Conservation (phyloP, 371 early-diverging fungal genomes). For the Rhizopus arrhizus region DNA sequence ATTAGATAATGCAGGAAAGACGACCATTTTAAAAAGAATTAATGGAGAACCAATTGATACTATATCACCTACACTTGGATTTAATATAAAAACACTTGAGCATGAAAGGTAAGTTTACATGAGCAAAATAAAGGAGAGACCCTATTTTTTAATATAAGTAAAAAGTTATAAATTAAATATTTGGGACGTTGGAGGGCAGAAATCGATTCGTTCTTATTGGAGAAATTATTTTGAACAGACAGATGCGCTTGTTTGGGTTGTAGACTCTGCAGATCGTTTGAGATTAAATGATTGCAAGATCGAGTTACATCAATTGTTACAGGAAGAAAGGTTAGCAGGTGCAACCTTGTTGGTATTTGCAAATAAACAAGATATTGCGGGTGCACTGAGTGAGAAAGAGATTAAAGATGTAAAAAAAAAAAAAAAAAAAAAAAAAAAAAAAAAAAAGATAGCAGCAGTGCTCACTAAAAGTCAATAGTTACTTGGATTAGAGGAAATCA, state of each 20-base stretch:
- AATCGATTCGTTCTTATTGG: constrained; percentile 97
- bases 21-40: constrained; percentile 94
- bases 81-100: constrained; percentile 93
- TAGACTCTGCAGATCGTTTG: constrained; percentile 91
- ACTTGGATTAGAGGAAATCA: constrained; percentile 73
- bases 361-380: constrained; percentile 94
- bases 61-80: constrained; percentile 98
- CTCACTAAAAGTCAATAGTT: constrained; percentile 41
- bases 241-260: constrained; percentile 98
- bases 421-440: background rate
- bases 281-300: constrained; percentile 79
- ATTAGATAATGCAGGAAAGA: constrained; percentile 99
- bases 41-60: constrained; percentile 88
- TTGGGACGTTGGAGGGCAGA: constrained; percentile 99
- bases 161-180: constrained; percentile 43
- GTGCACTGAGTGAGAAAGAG: constrained; percentile 74
- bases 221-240: constrained; percentile 99
- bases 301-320: constrained; percentile 78
- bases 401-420: constrained; percentile 63
- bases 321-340: constrained; percentile 92
- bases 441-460: background rate
- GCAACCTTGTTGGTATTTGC: constrained; percentile 93
- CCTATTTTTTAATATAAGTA: background rate
- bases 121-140: background rate
- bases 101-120: constrained; percentile 63